phyloP scores from a whole-genome alignment of 1,284 basidiomycete genomes.

The Marasmius oreades region DNA sequence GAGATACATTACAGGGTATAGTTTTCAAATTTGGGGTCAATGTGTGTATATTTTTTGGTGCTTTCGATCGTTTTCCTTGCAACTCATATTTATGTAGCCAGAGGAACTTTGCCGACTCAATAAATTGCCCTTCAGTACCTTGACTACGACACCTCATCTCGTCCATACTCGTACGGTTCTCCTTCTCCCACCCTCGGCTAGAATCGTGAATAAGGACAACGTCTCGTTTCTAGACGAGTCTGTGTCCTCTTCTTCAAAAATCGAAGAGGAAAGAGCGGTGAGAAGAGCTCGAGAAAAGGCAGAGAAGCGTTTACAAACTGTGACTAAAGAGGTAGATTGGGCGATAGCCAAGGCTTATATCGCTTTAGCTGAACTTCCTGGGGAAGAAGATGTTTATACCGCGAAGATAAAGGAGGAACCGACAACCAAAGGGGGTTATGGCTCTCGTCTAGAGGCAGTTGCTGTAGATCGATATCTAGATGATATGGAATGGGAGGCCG shows the following conservation, averaged over 20 bases:
- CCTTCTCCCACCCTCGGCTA: slow-evolving; percentile 41
- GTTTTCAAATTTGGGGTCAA: slow-evolving; percentile 58
- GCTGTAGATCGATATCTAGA: slow-evolving; percentile 61
- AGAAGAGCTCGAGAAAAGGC: slow-evolving; percentile 50
- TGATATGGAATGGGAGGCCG: slow-evolving; percentile 63
- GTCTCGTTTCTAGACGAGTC: slow-evolving; percentile 16
- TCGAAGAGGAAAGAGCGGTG: slow-evolving; percentile 35
- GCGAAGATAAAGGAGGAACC: slow-evolving; percentile 19
- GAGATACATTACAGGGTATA: slow-evolving; percentile 67
- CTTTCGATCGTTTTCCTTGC: neutral
- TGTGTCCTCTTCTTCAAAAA: slow-evolving; percentile 18
- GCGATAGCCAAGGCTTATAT: slow-evolving; percentile 64
- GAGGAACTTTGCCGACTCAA: slow-evolving; percentile 61
- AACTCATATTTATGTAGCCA: slow-evolving; percentile 34
- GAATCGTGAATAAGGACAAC: slow-evolving; percentile 8
- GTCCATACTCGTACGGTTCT: slow-evolving; percentile 66
- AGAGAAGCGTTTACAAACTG: slow-evolving; percentile 53
- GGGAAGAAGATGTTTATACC: slow-evolving; percentile 23
- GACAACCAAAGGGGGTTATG: slow-evolving; percentile 13
- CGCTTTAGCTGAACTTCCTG: slow-evolving; percentile 49
- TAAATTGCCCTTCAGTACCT: slow-evolving; percentile 57
- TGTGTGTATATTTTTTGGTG: slow-evolving; percentile 40
- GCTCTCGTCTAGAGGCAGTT: slow-evolving; percentile 37
- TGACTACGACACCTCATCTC: slow-evolving; percentile 69
- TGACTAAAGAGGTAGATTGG: slow-evolving; percentile 69